phyloP scores from a whole-genome alignment of 2,329 filamentous ascomycete genomes.

The Nemania sp. region DNA sequence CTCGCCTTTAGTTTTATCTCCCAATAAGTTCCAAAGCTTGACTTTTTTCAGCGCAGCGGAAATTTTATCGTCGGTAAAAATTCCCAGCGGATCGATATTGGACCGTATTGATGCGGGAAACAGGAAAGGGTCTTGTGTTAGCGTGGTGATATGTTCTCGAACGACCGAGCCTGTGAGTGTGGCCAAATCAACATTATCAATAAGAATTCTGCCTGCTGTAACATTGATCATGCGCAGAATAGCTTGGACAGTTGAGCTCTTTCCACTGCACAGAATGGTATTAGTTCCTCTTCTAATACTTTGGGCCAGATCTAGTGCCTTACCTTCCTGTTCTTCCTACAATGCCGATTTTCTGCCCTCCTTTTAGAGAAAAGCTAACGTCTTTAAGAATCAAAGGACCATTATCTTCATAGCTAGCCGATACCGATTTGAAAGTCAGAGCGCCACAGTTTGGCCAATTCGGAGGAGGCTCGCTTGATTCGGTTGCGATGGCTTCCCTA shows the following conservation, averaged over 20 bases:
- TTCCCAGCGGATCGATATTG: constrained; percentile 50
- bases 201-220: constrained; percentile 46
- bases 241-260: constrained; percentile 48
- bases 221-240: constrained; percentile 54
- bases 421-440: constrained; percentile 33
- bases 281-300: background rate
- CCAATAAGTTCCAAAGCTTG: constrained; percentile 22
- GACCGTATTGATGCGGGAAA: constrained; percentile 47
- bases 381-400: constrained; percentile 25
- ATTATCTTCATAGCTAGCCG: constrained; percentile 34
- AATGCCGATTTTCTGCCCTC: constrained; percentile 52
- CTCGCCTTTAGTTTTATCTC: constrained; percentile 15
- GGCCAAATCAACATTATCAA: constrained; percentile 53
- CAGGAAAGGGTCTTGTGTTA: constrained; percentile 53
- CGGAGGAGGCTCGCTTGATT: constrained; percentile 2
- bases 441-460: constrained; percentile 36
- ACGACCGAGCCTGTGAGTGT: constrained; percentile 47
- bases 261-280: constrained; percentile 34
- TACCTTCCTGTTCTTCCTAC: constrained; percentile 53
- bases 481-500: constrained; percentile 9
- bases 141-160: constrained; percentile 46
- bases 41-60: constrained; percentile 44
- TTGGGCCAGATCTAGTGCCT: background rate
- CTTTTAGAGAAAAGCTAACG: constrained; percentile 33
- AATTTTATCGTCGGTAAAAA: constrained; percentile 44